Percentiles rank a stretch among this genome's conserved stretches.
Evolutionary conservation across 495 filamentous ascomycete species (phyloP).

Genomic region (Pyrenopolyporus hunteri): DNA sequence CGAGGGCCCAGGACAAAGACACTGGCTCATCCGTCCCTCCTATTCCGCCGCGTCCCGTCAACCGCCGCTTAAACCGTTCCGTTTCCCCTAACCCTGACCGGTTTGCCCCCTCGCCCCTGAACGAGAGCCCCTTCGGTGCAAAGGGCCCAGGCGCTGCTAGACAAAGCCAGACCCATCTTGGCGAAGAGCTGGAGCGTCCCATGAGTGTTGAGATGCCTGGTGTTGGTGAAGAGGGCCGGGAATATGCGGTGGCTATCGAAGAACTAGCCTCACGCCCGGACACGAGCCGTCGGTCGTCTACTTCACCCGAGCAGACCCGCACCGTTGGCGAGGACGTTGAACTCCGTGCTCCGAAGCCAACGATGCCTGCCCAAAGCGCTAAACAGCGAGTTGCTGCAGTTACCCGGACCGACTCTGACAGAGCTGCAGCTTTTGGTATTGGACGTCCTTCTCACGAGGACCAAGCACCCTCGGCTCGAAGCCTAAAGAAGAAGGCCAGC

Average conservation of each 20-base stretch:
- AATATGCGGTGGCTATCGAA: constrained; percentile 73
- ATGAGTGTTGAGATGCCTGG: constrained; percentile 82
- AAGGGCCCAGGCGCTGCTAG: constrained; percentile 42
- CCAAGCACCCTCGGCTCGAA: constrained; percentile 42
- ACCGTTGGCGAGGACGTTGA: constrained; percentile 81
- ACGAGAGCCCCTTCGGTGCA: constrained; percentile 58
- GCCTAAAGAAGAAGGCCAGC: constrained; percentile 67
- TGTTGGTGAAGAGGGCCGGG: constrained; percentile 85
- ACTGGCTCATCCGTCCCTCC: constrained; percentile 50
- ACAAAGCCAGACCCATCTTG: constrained; percentile 51
- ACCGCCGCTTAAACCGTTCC: constrained; percentile 73
- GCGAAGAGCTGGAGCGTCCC: constrained; percentile 63
- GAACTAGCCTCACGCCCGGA: constrained; percentile 47
- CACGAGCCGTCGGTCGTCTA: constrained; percentile 39
- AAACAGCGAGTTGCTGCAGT: constrained; percentile 80
- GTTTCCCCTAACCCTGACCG: constrained; percentile 76
- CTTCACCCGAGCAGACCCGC: constrained; percentile 69
- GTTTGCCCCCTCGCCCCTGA: constrained; percentile 85
- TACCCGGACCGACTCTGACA: constrained; percentile 85
- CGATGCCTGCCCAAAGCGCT: constrained; percentile 75
- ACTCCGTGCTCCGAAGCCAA: constrained; percentile 89
- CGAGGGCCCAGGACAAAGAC: constrained; percentile 52
- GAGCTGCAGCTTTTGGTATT: constrained; percentile 81
- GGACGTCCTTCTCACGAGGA: constrained; percentile 65
- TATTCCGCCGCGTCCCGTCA: constrained; percentile 73